phyloP scores from a whole-genome alignment of 257 asterid genomes.

The Primulina tabacum region DNA sequence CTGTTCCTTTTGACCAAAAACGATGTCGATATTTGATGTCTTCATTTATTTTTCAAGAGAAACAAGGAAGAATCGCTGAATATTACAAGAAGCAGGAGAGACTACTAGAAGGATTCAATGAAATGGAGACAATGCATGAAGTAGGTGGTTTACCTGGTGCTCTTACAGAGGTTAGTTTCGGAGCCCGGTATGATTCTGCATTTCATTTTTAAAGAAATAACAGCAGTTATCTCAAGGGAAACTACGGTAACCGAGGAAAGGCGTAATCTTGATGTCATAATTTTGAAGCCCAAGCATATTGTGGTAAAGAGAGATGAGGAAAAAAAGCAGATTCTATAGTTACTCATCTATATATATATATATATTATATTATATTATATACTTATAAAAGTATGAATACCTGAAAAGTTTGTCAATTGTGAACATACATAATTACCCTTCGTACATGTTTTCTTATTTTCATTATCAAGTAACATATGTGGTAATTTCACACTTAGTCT shows the following conservation, averaged over 20 bases:
- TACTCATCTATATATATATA: too few species aligned
- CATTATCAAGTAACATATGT: too few species aligned
- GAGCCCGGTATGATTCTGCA: not conserved
- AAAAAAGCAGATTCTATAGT: too few species aligned
- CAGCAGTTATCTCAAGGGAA: not conserved
- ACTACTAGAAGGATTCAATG: constrained; percentile 74
- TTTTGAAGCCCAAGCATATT: not conserved
- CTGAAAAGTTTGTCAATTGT: too few species aligned
- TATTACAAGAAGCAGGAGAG: constrained; percentile 82
- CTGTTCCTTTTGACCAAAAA: not conserved
- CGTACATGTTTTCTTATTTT: too few species aligned
- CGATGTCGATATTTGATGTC: not conserved
- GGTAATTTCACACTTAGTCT: too few species aligned
- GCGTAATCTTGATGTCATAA: constrained; percentile 12
- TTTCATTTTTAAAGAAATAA: not conserved
- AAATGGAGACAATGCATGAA: constrained; percentile 78
- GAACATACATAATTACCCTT: too few species aligned
- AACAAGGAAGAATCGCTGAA: constrained; percentile 63
- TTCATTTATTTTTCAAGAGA: constrained; percentile 36
- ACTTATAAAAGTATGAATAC: too few species aligned
- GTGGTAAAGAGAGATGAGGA: not conserved
- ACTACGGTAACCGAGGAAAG: constrained; percentile 8
- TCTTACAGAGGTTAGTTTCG: constrained; percentile 57
- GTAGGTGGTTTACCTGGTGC: constrained; percentile 54
- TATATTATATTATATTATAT: too few species aligned